Evolutionary conservation across 1,284 basidiomycete species (phyloP).

Genomic region (Trichosporon coremiiforme): DNA sequence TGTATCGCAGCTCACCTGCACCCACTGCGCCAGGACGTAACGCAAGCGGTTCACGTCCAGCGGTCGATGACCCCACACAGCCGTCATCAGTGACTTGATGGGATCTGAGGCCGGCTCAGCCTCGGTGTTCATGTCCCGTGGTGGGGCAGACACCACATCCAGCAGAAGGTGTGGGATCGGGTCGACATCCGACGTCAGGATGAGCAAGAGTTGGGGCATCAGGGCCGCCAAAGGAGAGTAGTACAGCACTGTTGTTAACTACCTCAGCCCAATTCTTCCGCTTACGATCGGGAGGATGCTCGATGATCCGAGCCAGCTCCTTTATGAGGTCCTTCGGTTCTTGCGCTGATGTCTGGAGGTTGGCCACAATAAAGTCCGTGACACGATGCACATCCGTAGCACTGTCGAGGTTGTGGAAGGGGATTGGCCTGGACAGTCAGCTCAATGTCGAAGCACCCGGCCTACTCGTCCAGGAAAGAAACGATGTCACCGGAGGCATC

Average conservation of each 20-base stretch:
- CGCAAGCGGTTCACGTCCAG: constrained; percentile 33
- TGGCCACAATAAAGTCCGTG: constrained; percentile 38
- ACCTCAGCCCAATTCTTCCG: background rate
- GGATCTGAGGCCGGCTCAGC: background rate
- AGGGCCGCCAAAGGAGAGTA: constrained; percentile 33
- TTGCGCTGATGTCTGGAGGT: constrained; percentile 33
- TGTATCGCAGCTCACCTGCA: constrained; percentile 19
- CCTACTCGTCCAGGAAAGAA: constrained; percentile 47
- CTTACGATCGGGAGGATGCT: constrained; percentile 36
- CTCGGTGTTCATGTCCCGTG: background rate
- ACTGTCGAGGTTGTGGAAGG: constrained; percentile 46
- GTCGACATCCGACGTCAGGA: constrained; percentile 22
- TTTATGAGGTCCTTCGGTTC: constrained; percentile 24
- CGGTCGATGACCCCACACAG: constrained; percentile 29
- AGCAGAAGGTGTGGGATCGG: background rate
- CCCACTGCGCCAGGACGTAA: constrained; percentile 35
- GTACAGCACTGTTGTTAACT: constrained; percentile 33
- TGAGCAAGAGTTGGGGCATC: constrained; percentile 34
- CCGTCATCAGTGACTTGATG: constrained; percentile 19
- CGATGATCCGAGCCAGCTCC: constrained; percentile 29
- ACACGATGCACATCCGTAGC: constrained; percentile 42
- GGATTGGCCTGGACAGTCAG: constrained; percentile 29
- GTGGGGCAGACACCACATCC: background rate
- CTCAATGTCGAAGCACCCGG: background rate
- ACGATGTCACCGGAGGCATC: constrained; percentile 34